Evolutionary conservation across 1,139 yeast species (phyloP).

Genomic region (Candida freyschussii): DNA sequence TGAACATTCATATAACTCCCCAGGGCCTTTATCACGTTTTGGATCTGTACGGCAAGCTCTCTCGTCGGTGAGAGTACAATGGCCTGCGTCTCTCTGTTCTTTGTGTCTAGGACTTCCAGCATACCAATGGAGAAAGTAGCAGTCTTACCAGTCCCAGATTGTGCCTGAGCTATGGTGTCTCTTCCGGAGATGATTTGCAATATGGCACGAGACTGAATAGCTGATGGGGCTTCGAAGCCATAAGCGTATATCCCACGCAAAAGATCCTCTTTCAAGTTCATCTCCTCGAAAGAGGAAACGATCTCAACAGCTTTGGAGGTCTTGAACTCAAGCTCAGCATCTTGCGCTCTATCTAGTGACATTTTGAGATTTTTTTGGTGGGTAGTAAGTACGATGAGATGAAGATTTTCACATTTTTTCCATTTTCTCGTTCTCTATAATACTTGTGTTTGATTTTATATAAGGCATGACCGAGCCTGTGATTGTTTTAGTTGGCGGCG

Average conservation of each 20-base stretch:
- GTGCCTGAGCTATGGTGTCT: slow-evolving; percentile 96
- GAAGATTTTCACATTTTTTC: not conserved
- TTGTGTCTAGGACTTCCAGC: slow-evolving; percentile 73
- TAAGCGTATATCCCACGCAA: slow-evolving; percentile 76
- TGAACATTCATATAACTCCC: slow-evolving; percentile 84
- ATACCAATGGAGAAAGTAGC: slow-evolving; percentile 94
- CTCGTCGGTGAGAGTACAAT: slow-evolving; percentile 92
- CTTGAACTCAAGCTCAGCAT: slow-evolving; percentile 54
- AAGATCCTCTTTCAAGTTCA: slow-evolving; percentile 67
- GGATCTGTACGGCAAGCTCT: slow-evolving; percentile 88
- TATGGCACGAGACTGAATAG: slow-evolving; percentile 93
- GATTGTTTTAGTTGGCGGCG: slow-evolving; percentile 58
- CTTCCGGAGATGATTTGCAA: slow-evolving; percentile 86
- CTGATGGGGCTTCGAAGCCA: slow-evolving; percentile 93
- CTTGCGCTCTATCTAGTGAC: slow-evolving; percentile 56
- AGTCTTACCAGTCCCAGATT: slow-evolving; percentile 97
- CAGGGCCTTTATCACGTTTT: slow-evolving; percentile 73
- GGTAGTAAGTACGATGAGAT: no score
- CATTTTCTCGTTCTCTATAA: not conserved
- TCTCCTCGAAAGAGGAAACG: slow-evolving; percentile 67
- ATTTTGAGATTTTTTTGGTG: no score
- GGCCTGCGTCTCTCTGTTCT: slow-evolving; percentile 69
- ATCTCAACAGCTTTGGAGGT: slow-evolving; percentile 60
- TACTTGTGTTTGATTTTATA: not conserved
- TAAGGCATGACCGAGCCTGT: slow-evolving; percentile 18